Percentiles rank a stretch among this genome's conserved stretches.
These are phyloP conservation scores for Gastroboletus turbinatus DNA, from an alignment of 1,284 basidiomycete genomes.

Conservation along the genomic window DNA sequence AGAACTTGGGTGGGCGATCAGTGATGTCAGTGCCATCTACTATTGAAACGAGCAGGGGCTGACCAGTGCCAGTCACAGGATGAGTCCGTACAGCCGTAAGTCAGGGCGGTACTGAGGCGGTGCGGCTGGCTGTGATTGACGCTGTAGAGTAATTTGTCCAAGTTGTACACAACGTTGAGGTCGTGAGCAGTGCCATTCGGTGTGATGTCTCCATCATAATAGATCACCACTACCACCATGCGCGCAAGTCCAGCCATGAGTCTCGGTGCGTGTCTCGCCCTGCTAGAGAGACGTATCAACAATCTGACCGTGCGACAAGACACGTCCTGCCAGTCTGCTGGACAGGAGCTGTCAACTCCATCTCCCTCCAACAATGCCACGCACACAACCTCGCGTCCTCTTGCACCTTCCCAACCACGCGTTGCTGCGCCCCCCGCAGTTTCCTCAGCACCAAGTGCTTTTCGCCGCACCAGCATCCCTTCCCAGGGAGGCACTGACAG, in stretches of 20 bases:
- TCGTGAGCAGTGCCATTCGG: constrained; percentile 14
- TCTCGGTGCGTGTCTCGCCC: constrained; percentile 16
- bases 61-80: constrained; percentile 9
- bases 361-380: constrained; percentile 33
- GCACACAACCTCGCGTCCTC: constrained; percentile 6
- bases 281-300: not conserved
- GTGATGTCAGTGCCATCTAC: constrained; percentile 23
- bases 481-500: constrained; percentile 62
- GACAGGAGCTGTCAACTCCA: constrained; percentile 3
- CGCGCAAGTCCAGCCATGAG: constrained; percentile 6
- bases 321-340: constrained; percentile 35
- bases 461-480: constrained; percentile 48
- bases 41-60: constrained; percentile 5
- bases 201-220: constrained; percentile 13
- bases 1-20: constrained; percentile 81
- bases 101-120: constrained; percentile 25
- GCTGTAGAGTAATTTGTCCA: constrained; percentile 9
- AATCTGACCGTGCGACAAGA: constrained; percentile 8
- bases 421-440: constrained; percentile 31
- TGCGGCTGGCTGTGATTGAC: constrained; percentile 24
- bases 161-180: not conserved
- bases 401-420: constrained; percentile 18
- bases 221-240: constrained; percentile 18
- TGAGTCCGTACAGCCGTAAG: not conserved
- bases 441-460: constrained; percentile 18